Evolutionary conservation across 768 basidiomycete species (phyloP), one percentile per base, ranked within the genome.

Genomic region (Naganishia vaughanmartiniae): DNA sequence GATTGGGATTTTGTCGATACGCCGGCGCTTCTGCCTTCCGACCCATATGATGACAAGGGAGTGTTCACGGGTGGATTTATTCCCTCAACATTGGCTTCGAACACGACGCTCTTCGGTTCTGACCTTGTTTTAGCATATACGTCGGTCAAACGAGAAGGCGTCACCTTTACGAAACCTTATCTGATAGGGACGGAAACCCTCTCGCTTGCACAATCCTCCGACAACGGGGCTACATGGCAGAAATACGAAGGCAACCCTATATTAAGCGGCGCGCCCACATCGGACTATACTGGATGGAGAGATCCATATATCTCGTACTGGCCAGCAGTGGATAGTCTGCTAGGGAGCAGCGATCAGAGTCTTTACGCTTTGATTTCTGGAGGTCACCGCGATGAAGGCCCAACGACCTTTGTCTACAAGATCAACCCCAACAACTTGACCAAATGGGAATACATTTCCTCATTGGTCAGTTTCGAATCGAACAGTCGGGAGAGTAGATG

Each of bases 351-450:
- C 51, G 11, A 30, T n/a, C 39, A 7, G 36, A 31, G 5, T 46
- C 55, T 72, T n/a, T 72, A 69, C 42, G 72, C 58, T 17, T 34
- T 72, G 39, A 58, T 72, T 19, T 60, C 72, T 1, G 72, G 72
- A 14, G 72, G 72, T 19, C 48, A 55, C 36, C 57, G 69, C 3
- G 57, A 72, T n/a, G 10, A 34, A 6, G 72, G 72, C 55, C 67
- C 72, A 3, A 48, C 67, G 11, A 48, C 54, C 30, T 72, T 72
- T 53, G 58, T 72, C 1, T 72, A 69, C 63, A 68, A 55, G 15
- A 51, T 72, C 21, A 60, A 72, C 14, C 58, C 67, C 15, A 53
- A n/a, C 15, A 42, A 69, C 21, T 17, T 69, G 10, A 46, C 57
- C 5, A 21, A 30, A 6, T 72, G 72, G 72, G 42, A 46, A 15